Conservation (phyloP, 140 eudicot species). For the Senecio squalidus region DNA sequence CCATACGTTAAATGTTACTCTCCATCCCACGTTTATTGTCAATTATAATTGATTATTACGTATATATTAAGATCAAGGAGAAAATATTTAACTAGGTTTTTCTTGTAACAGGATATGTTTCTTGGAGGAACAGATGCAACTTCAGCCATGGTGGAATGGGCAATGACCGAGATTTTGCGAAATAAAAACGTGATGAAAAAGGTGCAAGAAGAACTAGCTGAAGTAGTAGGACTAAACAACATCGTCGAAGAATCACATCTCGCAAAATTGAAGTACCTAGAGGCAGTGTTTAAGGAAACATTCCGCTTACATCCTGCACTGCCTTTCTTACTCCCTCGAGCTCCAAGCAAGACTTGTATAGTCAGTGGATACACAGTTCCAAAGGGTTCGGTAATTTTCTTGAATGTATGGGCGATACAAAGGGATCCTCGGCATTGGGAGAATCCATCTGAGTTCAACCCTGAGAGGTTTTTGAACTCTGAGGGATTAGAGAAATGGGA, state of each 20-base stretch:
- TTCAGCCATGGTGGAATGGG: conserved; percentile 22
- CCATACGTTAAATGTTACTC: too few species aligned
- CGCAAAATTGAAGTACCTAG: conserved; percentile 17
- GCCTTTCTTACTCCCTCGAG: conserved; percentile 28
- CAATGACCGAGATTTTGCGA: conserved; percentile 14
- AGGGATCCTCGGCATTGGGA: conserved; percentile 35
- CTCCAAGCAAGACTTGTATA: conserved; percentile 6
- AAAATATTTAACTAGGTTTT: too few species aligned
- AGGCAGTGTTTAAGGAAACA: conserved; percentile 28
- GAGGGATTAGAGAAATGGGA: conserved; percentile 21
- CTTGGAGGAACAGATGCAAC: conserved; percentile 24
- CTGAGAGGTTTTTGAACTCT: conserved; percentile 38
- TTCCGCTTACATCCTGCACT: conserved; percentile 28
- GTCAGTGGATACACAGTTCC: conserved; percentile 25
- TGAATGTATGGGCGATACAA: conserved; percentile 26
- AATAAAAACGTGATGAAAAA: conserved; percentile 20
- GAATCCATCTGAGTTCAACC: conserved; percentile 33
- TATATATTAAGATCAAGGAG: too few species aligned
- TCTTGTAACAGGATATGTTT: conserved; percentile 16
- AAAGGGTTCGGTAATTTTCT: conserved; percentile 3
- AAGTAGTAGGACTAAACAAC: conserved; percentile 22
- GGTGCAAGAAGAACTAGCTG: conserved; percentile 21
- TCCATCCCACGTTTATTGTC: too few species aligned
- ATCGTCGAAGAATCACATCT: conserved; percentile 30
- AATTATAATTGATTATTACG: too few species aligned